Base-by-base conservation (phyloP, 805 yeast species). In the Yamadazyma laniorum region DNA sequence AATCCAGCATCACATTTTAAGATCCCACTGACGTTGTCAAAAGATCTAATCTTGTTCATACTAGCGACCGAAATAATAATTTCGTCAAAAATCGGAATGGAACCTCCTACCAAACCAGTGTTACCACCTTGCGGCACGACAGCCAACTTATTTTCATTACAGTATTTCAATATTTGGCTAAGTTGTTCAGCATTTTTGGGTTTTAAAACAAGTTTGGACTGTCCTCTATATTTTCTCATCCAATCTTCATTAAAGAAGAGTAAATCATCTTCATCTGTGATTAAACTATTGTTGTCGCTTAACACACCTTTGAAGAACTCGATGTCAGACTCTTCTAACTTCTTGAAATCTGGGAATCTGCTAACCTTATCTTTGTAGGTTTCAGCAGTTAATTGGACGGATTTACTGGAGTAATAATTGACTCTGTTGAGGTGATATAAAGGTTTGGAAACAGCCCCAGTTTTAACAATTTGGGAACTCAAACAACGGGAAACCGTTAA, bases 61-160 rank as follows among this genome's bases (percentile, higher is more conserved):
- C 74, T 75, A 25, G 84, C 64, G 34, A 89, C 65, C 3, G 88
- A 82, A 17, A 90, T 50, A 17, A 90, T 75, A 34, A 90, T 77
- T 63, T 90, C 98, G 61, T 90, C 98, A 61, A 88, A 90, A 1
- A 90, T 82, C 0, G 97, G 96, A 14, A 82, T 78, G 4, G 95
- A 84, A 4, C 97, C 98, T 47, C 97, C 98, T 29, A 90, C 98
- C 32, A 90, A 73, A 18, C 96, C 96, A 1, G 97, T 91, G 63
- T 91, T 90, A 50, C 98, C 98, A 56, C 97, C 96, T 65, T 91
- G 97, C 12, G 98, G 97, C 7, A 88, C 95, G 33, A 90, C 79
- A 0, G 97, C 96, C 19, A 90, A 62, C 43, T 74, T 77, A 34
- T 79, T 63, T 21, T 81, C 85, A 55, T 85, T 84, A 68, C 96